Evolutionary conservation across 2,329 filamentous ascomycete genomes (phyloP), one percentile per base, ranked within the genome.

Genomic region (Trichoderma lentiforme): DNA sequence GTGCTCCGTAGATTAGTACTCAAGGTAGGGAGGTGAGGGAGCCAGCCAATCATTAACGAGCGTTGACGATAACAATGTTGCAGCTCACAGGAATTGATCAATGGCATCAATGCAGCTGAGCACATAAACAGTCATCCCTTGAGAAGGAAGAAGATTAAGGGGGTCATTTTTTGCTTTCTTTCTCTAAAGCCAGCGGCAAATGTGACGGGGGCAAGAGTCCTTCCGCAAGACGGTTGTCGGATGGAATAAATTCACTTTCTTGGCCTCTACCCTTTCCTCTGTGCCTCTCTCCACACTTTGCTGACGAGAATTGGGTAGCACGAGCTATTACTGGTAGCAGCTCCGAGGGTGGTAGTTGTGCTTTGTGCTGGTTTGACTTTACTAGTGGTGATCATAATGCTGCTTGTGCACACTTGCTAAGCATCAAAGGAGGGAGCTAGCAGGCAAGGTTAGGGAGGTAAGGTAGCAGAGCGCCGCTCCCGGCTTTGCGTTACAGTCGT

Each of bases 401-500:
- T 60, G 66, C 66, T 60, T 43, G 57, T 69, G 28, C 57, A 51
- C 39, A 34, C 66, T 69, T 36, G 39, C 57, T 30, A 61, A n/a
- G 66, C 36, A 43, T 69, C 57, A 51, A 69, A 57, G 57, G 39
- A 69, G 26, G 66, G 36, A 69, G 66, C 66, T 51, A 58, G 65
- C 56, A 51, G 24, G 36, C 39, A 51, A 39, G n/a, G 15, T 62
- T 24, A 43, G 36, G 36, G 8, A 43, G 36, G 36, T 39, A 39
- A 18, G 32, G 32, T 61, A 18, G 58, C 9, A 66, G 47, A 36
- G 63, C 47, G 63, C 65, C 47, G 63, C 51, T 67, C 21, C 51
- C 51, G 34, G 66, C 26, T 51, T 57, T 47, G 66, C 34, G 63
- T 69, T 58, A 43, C 36, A 15, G 36, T 61, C 39, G 62, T 65